These are phyloP conservation scores for Nothomitra cinnamomea DNA, from an alignment of 2,329 filamentous ascomycete species.

Conservation along the genomic window DNA sequence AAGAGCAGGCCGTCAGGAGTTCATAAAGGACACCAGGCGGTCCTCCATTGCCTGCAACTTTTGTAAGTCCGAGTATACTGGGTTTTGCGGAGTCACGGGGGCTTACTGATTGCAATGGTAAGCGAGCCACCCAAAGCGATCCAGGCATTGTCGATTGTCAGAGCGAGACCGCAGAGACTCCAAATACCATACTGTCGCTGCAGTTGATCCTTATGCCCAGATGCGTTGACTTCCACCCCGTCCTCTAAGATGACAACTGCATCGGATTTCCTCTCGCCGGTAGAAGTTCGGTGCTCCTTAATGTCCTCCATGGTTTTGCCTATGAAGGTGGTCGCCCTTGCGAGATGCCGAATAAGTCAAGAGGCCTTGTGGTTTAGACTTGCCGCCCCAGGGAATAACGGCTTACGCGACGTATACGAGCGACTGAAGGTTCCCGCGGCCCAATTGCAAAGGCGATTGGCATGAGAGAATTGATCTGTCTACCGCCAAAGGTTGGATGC, in stretches of 20 bases:
- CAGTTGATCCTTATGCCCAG: conserved; percentile 46
- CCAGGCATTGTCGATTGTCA: conserved; percentile 50
- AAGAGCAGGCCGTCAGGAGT: conserved; percentile 19
- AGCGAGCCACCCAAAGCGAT: conserved; percentile 45
- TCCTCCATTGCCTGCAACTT: conserved; percentile 18
- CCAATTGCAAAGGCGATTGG: no score
- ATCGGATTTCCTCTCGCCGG: background rate
- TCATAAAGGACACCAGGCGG: conserved; percentile 22
- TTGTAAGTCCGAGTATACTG: no score
- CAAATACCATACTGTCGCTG: conserved; percentile 44
- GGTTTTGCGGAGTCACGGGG: background rate
- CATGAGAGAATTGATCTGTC: no score
- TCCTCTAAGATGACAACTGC: conserved; percentile 5
- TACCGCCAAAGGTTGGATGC: no score
- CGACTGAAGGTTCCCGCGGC: no score
- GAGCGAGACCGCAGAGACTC: conserved; percentile 39
- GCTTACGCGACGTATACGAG: no score
- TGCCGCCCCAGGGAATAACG: no score
- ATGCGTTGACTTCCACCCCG: conserved; percentile 40
- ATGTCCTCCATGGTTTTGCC: no score
- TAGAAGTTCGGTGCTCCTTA: no score
- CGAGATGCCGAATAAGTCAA: no score
- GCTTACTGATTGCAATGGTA: conserved; percentile 32
- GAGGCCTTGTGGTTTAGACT: no score
- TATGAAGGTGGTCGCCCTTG: no score